A percentile compares a stretch with the other conserved stretches of the same genome.
phyloP scores from a whole-genome alignment of 768 basidiomycete genomes.

The Nidularia pulvinata region DNA sequence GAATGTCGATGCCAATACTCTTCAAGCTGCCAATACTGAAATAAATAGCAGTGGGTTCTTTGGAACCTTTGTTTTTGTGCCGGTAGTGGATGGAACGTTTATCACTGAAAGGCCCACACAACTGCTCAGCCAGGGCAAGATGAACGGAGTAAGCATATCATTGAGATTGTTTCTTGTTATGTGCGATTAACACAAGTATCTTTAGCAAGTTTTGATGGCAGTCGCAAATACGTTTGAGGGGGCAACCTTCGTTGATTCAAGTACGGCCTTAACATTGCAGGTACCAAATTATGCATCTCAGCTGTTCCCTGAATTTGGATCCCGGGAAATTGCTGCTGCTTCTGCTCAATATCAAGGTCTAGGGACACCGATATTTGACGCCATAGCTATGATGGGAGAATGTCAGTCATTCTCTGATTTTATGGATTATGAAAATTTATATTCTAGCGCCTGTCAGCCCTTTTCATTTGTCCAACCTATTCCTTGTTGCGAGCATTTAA shows the following conservation, averaged over 20 bases:
- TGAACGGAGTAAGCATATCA: conserved; percentile 32
- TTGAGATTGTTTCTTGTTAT: too few species aligned
- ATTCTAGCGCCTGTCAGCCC: too few species aligned
- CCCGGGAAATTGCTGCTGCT: conserved; percentile 16
- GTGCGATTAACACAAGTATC: not conserved
- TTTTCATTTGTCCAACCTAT: conserved; percentile 46
- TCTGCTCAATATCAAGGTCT: conserved; percentile 22
- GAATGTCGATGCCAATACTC: conserved; percentile 13
- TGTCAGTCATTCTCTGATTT: too few species aligned
- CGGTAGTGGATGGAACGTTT: conserved; percentile 39
- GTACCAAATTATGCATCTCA: conserved; percentile 25
- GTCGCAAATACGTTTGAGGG: conserved; percentile 41
- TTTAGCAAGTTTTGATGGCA: conserved; percentile 27
- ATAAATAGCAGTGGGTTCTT: conserved; percentile 23
- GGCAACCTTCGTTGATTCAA: conserved; percentile 29
- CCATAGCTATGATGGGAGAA: conserved; percentile 34
- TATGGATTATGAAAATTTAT: too few species aligned
- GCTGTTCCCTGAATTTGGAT: conserved; percentile 35
- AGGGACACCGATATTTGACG: conserved; percentile 31
- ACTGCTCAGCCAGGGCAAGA: conserved; percentile 22
- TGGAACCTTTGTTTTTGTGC: conserved; percentile 29
- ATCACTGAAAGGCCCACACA: conserved; percentile 34
- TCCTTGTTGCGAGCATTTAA: conserved; percentile 28
- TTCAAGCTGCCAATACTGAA: conserved; percentile 24
- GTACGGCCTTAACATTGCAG: conserved; percentile 18